These are phyloP conservation scores for Neltuma alba DNA, from an alignment of 306 rosid genomes.

Conservation along the genomic window DNA sequence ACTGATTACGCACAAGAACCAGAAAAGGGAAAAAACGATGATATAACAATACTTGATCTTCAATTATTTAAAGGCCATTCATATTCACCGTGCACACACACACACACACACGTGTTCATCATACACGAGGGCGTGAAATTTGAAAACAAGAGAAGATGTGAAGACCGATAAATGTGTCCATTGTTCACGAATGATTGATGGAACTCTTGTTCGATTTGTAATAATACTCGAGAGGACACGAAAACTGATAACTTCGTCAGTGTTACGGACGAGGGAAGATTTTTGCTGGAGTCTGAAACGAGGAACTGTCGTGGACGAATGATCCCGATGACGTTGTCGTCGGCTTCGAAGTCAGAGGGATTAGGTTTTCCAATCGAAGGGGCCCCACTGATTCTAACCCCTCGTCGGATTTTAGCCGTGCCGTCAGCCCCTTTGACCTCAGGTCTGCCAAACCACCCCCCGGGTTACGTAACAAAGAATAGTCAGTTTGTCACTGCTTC, in stretches of 20 bases:
- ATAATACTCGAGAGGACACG: not conserved
- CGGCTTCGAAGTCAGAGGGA: conserved; percentile 46
- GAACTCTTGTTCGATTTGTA: not conserved
- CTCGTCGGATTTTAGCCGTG: conserved; percentile 33
- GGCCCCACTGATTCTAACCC: conserved; percentile 41
- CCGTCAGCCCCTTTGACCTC: conserved; percentile 54
- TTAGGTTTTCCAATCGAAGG: conserved; percentile 40
- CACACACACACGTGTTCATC: not conserved
- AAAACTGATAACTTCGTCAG: not conserved
- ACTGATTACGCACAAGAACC: not conserved
- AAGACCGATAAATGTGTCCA: not conserved
- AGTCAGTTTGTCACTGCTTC: too few species aligned
- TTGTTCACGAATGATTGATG: not conserved
- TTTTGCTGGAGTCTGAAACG: not conserved
- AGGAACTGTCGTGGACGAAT: not conserved
- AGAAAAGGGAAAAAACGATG: not conserved
- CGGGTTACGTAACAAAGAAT: too few species aligned
- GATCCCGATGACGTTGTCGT: conserved; percentile 42
- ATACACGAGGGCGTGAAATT: not conserved
- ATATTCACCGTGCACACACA: not conserved
- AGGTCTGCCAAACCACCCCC: too few species aligned
- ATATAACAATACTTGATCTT: not conserved
- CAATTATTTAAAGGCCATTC: not conserved
- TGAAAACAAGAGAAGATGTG: not conserved
- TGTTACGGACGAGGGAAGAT: not conserved